These are phyloP conservation scores for Helenozyma baotianmanensis DNA, from an alignment of 805 yeast genomes.

Conservation along the genomic window DNA sequence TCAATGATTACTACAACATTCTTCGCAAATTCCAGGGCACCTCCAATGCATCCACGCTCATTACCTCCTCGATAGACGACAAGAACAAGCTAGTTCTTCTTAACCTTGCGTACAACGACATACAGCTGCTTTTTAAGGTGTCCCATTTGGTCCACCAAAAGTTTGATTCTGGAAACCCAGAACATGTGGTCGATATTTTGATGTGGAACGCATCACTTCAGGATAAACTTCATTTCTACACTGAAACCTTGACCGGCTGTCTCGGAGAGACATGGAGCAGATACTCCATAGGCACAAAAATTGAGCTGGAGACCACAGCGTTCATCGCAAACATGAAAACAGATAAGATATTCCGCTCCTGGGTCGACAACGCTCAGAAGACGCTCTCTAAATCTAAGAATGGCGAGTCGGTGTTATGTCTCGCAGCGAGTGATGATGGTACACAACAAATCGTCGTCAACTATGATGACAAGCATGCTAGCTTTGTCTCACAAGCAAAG, in stretches of 20 bases:
- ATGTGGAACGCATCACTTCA: conserved; percentile 4
- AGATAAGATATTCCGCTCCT: conserved; percentile 36
- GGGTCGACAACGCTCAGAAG: conserved; percentile 35
- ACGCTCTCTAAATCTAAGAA: no score
- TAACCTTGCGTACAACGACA: conserved; percentile 24
- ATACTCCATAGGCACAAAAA: conserved; percentile 50
- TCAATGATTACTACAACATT: conserved; percentile 25
- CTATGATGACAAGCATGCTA: conserved; percentile 47
- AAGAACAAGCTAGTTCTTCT: conserved; percentile 30
- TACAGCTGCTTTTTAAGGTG: conserved; percentile 5
- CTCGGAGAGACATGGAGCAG: conserved; percentile 36
- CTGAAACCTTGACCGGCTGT: conserved; percentile 16
- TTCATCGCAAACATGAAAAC: conserved; percentile 47
- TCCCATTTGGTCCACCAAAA: background rate
- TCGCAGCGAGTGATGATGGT: conserved; percentile 5
- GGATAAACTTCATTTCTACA: conserved; percentile 22
- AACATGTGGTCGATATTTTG: background rate
- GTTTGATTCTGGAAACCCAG: background rate
- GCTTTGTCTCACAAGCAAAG: no score
- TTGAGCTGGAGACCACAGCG: conserved; percentile 45
- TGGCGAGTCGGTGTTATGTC: no score
- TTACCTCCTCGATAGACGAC: conserved; percentile 28
- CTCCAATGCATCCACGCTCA: conserved; percentile 5
- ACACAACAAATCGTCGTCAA: conserved; percentile 38
- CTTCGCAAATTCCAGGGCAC: conserved; percentile 20